Percentiles rank a stretch among this genome's conserved stretches.
phyloP scores from a whole-genome alignment of 352 stramenopile genomes.

The Lagenidium sp. region DNA sequence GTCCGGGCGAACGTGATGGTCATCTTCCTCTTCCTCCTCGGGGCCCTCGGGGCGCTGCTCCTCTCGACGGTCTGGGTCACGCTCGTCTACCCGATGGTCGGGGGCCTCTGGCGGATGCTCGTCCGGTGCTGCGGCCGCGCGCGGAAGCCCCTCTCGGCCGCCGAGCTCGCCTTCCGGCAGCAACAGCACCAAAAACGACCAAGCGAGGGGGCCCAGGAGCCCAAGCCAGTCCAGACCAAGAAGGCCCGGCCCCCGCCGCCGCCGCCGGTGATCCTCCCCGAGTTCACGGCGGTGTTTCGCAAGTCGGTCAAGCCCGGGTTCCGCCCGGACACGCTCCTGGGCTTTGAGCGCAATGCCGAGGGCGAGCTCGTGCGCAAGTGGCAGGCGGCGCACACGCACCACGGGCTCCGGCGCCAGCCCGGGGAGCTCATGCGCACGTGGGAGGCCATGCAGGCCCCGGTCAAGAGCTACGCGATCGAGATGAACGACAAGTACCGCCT shows the following conservation, averaged over 20 bases:
- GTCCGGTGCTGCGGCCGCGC: too few relatives aligned
- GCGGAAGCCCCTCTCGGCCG: too few relatives aligned
- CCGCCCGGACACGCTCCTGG: conserved; percentile 18
- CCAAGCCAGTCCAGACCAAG: too few relatives aligned
- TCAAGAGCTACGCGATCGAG: conserved; percentile 58
- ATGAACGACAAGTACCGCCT: conserved; percentile 41
- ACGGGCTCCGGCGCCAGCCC: not conserved
- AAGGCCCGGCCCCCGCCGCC: too few relatives aligned
- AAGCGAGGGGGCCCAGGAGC: too few relatives aligned
- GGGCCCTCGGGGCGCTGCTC: conserved; percentile 17
- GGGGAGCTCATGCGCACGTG: conserved; percentile 45
- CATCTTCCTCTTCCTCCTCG: conserved; percentile 32
- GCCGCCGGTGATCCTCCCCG: conserved; percentile 16
- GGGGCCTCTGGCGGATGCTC: not conserved
- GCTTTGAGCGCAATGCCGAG: conserved; percentile 12
- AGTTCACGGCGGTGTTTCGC: conserved; percentile 31
- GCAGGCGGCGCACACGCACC: conserved; percentile 1
- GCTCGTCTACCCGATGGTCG: conserved; percentile 18
- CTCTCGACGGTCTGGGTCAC: conserved; percentile 23
- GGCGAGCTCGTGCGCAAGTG: conserved; percentile 15
- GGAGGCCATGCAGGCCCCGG: conserved; percentile 48
- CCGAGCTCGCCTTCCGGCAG: too few relatives aligned
- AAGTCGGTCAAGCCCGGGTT: conserved; percentile 24
- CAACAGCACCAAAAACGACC: too few relatives aligned
- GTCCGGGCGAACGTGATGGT: conserved; percentile 38